A percentile compares a stretch with the other conserved stretches of the same genome.
Evolutionary conservation across 2,329 filamentous ascomycete genomes (phyloP).

Genomic region (Ilyonectria robusta): DNA sequence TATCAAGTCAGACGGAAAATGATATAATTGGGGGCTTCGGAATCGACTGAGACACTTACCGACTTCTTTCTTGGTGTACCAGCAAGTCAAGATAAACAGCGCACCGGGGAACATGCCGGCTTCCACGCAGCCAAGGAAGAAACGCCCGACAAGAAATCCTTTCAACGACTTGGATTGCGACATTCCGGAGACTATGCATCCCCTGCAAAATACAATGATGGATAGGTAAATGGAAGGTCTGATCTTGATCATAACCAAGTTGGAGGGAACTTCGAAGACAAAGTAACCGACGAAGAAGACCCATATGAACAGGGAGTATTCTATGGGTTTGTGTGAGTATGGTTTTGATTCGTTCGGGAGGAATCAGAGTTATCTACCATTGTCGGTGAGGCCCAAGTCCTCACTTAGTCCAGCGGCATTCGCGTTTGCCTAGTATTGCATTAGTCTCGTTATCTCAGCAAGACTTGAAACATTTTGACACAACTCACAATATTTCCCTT

Average conservation of each 20-base stretch:
- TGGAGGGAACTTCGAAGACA: constrained; percentile 32
- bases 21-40: background rate
- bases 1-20: background rate
- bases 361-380: constrained; percentile 14
- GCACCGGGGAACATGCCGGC: constrained; percentile 74
- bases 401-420: constrained; percentile 34
- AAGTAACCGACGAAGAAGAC: constrained; percentile 35
- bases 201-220: constrained; percentile 30
- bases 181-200: constrained; percentile 31
- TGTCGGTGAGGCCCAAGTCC: constrained; percentile 28
- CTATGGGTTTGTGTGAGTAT: background rate
- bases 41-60: constrained; percentile 9
- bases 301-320: constrained; percentile 34
- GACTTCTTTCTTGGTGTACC: constrained; percentile 37
- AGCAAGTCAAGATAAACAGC: constrained; percentile 32
- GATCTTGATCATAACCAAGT: constrained; percentile 31
- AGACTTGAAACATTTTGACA: background rate
- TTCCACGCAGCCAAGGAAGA: constrained; percentile 74
- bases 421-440: constrained; percentile 29
- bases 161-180: constrained; percentile 25
- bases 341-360: background rate
- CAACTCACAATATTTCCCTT: constrained; percentile 48
- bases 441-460: background rate
- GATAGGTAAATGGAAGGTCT: constrained; percentile 33
- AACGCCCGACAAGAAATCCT: constrained; percentile 55